phyloP scores from a whole-genome alignment of 2,329 filamentous ascomycete genomes.

The Cryphonectria carpinicola region DNA sequence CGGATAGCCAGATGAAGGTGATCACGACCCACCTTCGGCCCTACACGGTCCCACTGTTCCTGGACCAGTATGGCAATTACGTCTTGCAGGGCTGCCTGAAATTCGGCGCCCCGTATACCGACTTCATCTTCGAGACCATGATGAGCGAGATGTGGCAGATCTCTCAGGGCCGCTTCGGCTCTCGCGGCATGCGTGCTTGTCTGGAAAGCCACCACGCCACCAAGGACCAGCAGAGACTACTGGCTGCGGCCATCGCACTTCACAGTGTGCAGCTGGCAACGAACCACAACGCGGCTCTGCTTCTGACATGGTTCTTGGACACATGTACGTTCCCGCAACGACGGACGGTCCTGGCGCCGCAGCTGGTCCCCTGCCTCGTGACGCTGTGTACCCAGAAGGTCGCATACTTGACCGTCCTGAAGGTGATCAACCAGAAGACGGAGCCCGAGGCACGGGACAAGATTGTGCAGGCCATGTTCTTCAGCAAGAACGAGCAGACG shows the following conservation, averaged over 20 bases:
- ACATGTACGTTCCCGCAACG: conserved; percentile 95
- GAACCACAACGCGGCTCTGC: conserved; percentile 90
- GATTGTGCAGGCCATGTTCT: conserved; percentile 90
- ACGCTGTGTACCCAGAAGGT: conserved; percentile 99
- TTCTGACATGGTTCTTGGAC: conserved; percentile 97
- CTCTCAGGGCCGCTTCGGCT: conserved; percentile 89
- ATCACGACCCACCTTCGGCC: conserved; percentile 84
- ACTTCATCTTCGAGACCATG: conserved; percentile 99
- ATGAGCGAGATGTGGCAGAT: conserved; percentile 92
- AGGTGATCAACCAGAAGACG: conserved; percentile 97
- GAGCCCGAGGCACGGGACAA: conserved; percentile 90
- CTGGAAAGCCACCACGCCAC: conserved; percentile 94
- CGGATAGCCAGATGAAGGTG: conserved; percentile 76
- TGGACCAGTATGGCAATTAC: conserved; percentile 98
- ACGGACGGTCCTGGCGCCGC: conserved; percentile 87
- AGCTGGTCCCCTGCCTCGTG: conserved; percentile 89
- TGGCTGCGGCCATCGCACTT: conserved; percentile 92
- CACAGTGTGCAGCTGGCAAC: conserved; percentile 96
- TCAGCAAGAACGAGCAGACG: conserved; percentile 82
- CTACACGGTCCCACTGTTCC: conserved; percentile 88
- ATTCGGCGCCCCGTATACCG: conserved; percentile 85
- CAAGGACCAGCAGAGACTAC: conserved; percentile 93
- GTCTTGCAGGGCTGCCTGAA: conserved; percentile 95
- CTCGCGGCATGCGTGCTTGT: conserved; percentile 94
- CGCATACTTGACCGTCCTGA: conserved; percentile 93